Conservation (phyloP, 2,329 filamentous ascomycete genomes). For the Colletotrichum sp. region DNA sequence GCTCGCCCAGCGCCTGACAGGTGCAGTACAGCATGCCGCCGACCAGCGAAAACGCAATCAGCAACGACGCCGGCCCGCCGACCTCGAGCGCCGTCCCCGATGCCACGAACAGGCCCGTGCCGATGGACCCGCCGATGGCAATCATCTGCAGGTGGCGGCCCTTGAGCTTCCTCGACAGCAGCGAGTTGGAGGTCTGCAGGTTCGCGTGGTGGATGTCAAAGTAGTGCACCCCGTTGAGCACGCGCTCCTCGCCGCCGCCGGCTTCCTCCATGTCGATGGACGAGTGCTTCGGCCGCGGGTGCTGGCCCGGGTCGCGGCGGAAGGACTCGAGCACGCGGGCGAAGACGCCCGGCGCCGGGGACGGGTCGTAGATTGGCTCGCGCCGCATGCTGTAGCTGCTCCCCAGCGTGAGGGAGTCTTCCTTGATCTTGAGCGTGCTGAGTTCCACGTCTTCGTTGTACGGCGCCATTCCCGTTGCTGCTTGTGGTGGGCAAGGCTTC, state of each 20-base stretch:
- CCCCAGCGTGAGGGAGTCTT: conserved; percentile 58
- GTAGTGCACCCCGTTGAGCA: conserved; percentile 50
- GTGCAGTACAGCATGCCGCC: conserved; percentile 91
- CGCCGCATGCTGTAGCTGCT: conserved; percentile 59
- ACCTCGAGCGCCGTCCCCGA: conserved; percentile 73
- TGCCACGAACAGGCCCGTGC: conserved; percentile 88
- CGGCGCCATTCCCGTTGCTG: conserved; percentile 36
- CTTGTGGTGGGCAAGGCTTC: not conserved
- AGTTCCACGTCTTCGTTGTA: conserved; percentile 54
- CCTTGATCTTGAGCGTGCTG: conserved; percentile 63
- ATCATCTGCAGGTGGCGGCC: conserved; percentile 95
- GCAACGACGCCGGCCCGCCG: conserved; percentile 79
- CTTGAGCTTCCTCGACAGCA: conserved; percentile 79
- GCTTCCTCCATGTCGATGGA: conserved; percentile 31
- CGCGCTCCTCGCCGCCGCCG: conserved; percentile 25
- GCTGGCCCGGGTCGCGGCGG: conserved; percentile 61
- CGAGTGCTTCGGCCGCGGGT: conserved; percentile 51
- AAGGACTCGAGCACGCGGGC: conserved; percentile 65
- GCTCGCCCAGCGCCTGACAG: conserved; percentile 88
- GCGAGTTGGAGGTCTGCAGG: conserved; percentile 77
- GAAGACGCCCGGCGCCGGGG: conserved; percentile 35
- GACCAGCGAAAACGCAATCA: conserved; percentile 80
- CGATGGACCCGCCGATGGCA: conserved; percentile 91
- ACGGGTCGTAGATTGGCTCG: conserved; percentile 50
- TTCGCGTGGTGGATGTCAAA: conserved; percentile 64